Percentiles rank a stretch among this genome's conserved stretches.
Conservation (phyloP, 495 filamentous ascomycete species). For the Neurospora sp. region DNA sequence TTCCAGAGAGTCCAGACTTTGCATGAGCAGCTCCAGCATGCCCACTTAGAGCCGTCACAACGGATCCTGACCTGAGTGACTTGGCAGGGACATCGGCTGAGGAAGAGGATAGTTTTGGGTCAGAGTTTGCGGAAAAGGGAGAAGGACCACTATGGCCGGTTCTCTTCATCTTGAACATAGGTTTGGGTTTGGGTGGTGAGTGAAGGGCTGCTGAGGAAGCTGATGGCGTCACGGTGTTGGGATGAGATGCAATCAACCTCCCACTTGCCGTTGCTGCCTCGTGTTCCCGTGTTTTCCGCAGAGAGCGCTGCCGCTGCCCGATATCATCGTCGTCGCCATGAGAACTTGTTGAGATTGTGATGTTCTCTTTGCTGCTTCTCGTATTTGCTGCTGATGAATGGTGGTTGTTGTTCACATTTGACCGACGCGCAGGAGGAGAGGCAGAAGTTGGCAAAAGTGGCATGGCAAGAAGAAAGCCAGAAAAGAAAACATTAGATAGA, state of each 20-base stretch:
- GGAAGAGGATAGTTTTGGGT: neutral
- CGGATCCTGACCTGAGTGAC: constrained; percentile 6
- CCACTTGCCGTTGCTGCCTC: neutral
- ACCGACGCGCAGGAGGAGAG: neutral
- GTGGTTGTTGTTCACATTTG: neutral
- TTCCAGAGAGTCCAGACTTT: neutral
- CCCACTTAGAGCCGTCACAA: neutral
- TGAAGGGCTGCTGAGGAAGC: neutral
- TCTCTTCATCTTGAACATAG: constrained; percentile 12
- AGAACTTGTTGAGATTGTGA: neutral
- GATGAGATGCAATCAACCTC: neutral
- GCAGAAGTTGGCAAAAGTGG: neutral
- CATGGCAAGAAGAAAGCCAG: neutral
- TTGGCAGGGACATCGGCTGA: neutral
- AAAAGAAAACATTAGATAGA: neutral
- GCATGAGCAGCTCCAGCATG: neutral
- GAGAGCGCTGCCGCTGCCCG: neutral
- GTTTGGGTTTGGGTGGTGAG: constrained; percentile 1
- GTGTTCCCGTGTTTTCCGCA: neutral
- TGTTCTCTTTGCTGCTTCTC: neutral
- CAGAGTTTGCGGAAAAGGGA: neutral
- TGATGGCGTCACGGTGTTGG: neutral
- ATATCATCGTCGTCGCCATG: neutral
- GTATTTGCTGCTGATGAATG: neutral
- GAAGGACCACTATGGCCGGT: constrained; percentile 8